Evolutionary conservation across 768 basidiomycete genomes (phyloP), one percentile per base, ranked within the genome.

Genomic region (Boletellus sp.): DNA sequence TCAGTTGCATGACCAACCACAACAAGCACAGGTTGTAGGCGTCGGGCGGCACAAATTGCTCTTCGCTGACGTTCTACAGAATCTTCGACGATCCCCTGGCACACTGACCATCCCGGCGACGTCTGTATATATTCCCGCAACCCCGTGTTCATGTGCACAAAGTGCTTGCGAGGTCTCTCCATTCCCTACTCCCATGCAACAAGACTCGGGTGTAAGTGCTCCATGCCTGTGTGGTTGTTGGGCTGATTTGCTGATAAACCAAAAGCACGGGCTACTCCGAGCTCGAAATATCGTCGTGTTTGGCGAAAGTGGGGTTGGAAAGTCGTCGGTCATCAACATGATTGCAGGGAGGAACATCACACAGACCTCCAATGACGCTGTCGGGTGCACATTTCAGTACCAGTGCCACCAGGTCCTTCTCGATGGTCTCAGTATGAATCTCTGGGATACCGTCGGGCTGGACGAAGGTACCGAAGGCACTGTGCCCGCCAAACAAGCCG

Each of bases 261-360:
- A 16, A 20, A 52, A 62, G 61, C 23, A 17, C 20, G 23, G 31
- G 13, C 34, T 10, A 15, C 44, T 10, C 39, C 58, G 34, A 34
- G 16, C 44, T 44, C 61, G 57, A 31, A 75, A 75, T 48, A 43
- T 74, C 34, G 60, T 76, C 24, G 42, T 76, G 6, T 76, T 76
- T 47, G 74, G 75, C 6, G 70, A 74, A 50, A 66, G 66, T 6
- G 72, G 74, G 10, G 46, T 61, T 13, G 69, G 70, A 32, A 76
- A 76, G 49, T 74, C 73, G 45, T 73, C 71, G 0, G 53, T 75
- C 31, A 61, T 76, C 53, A 76, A 75, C 54, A 62, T 71, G 66
- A 56, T 75, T 35, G 59, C 57, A 6, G 65, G 61, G 13, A 15
- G 45, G 7, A 42, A 63, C 4, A 40, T 59, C 15, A 68, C 73